phyloP scores from a whole-genome alignment of 495 filamentous ascomycete genomes.

The Collariella sp. region DNA sequence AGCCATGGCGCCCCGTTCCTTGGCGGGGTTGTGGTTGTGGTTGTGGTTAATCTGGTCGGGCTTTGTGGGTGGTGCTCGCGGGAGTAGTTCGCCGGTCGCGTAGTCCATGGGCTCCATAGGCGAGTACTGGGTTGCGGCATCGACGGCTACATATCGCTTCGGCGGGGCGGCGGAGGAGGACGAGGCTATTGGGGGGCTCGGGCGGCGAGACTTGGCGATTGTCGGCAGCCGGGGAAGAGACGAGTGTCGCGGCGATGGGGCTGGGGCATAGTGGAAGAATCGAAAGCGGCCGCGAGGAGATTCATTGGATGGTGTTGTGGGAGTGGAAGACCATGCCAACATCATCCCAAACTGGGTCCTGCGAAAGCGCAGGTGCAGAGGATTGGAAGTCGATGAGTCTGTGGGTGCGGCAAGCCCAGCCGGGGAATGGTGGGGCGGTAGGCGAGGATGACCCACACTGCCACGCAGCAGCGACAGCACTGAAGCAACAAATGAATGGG shows the following conservation, averaged over 20 bases:
- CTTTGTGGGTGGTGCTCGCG: constrained; percentile 15
- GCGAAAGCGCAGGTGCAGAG: constrained; percentile 15
- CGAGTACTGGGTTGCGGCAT: constrained; percentile 51
- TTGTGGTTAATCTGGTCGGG: constrained; percentile 19
- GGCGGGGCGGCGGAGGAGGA: constrained; percentile 22
- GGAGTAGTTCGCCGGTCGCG: constrained; percentile 28
- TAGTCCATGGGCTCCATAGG: constrained; percentile 42
- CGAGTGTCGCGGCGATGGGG: constrained; percentile 36
- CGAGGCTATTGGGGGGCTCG: constrained; percentile 30
- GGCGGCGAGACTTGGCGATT: constrained; percentile 34
- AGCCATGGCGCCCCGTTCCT: constrained; percentile 23
- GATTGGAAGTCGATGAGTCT: constrained; percentile 8
- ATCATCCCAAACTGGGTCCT: constrained; percentile 35
- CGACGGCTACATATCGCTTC: constrained; percentile 42
- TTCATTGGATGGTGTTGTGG: constrained; percentile 36
- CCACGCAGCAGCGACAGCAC: too few relatives aligned
- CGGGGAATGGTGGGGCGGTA: constrained; percentile 15
- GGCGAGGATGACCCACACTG: neutral
- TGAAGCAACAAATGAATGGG: too few relatives aligned
- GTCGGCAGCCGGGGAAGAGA: constrained; percentile 38
- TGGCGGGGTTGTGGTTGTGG: constrained; percentile 17
- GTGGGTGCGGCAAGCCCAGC: constrained; percentile 8
- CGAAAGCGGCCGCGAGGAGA: constrained; percentile 34
- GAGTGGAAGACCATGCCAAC: constrained; percentile 42
- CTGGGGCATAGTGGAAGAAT: constrained; percentile 40